A percentile compares a stretch with the other conserved stretches of the same genome.
Evolutionary conservation across 495 filamentous ascomycete genomes (phyloP).

Genomic region (Trypethelium eluteriae): DNA sequence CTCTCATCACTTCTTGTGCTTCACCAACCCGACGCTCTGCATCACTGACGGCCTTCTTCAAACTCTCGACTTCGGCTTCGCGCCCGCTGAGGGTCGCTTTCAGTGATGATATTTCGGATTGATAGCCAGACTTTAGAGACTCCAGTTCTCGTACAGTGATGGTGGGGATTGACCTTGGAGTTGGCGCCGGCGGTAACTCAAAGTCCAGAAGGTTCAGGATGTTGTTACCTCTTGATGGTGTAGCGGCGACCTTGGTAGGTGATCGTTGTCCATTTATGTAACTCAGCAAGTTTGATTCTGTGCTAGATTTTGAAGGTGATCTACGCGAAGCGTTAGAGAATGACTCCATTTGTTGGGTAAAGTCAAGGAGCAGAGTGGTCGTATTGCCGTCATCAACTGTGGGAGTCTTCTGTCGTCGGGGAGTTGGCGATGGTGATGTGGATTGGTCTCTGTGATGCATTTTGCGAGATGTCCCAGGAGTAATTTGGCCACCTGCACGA

Average conservation of each 20-base stretch:
- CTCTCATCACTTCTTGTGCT: constrained; percentile 68
- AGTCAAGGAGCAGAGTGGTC: constrained; percentile 75
- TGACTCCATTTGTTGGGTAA: constrained; percentile 66
- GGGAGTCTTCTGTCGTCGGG: constrained; percentile 39
- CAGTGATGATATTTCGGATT: constrained; percentile 82
- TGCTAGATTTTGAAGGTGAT: constrained; percentile 41
- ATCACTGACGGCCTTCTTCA: constrained; percentile 78
- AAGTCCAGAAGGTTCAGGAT: constrained; percentile 75
- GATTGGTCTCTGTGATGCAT: constrained; percentile 29
- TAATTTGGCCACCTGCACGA: constrained; percentile 29
- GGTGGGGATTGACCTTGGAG: constrained; percentile 81
- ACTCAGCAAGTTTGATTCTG: constrained; percentile 40
- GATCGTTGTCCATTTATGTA: constrained; percentile 41
- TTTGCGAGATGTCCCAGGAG: constrained; percentile 34
- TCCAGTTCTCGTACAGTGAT: constrained; percentile 90
- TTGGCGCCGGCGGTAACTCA: constrained; percentile 80
- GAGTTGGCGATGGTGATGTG: constrained; percentile 53
- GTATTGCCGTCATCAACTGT: constrained; percentile 43
- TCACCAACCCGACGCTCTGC: constrained; percentile 89
- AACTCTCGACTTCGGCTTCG: constrained; percentile 76
- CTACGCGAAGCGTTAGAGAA: constrained; percentile 33
- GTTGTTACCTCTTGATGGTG: constrained; percentile 43
- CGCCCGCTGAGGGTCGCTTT: constrained; percentile 82
- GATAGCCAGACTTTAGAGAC: constrained; percentile 76
- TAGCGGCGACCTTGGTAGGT: constrained; percentile 35